Evolutionary conservation across 371 early-diverging fungal genomes (phyloP).

Genomic region (Syncephalastrum racemosum): DNA sequence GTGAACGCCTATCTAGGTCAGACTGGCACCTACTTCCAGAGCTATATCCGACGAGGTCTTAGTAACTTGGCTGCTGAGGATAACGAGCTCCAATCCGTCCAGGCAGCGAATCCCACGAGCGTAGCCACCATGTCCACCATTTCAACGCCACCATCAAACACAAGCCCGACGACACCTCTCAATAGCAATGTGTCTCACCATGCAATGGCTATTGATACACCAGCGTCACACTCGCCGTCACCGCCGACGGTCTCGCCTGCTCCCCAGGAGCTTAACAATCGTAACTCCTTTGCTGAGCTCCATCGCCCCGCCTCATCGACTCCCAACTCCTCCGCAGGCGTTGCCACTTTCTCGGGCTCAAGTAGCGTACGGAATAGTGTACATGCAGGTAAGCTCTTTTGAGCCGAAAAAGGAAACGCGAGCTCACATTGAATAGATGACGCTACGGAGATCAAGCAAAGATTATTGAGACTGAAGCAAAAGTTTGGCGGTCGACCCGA

Average conservation of each 20-base stretch:
- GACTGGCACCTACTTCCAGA: slow-evolving; percentile 74
- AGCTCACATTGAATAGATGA: slow-evolving; percentile 25
- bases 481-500: slow-evolving; percentile 53
- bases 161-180: neutral
- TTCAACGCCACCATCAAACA: neutral
- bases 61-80: slow-evolving; percentile 66
- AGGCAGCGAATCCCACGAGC: neutral
- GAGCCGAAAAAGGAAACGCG: neutral
- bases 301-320: no score
- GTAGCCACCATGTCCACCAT: neutral
- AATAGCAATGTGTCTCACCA: no score
- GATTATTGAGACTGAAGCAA: slow-evolving; percentile 58
- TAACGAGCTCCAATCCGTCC: slow-evolving; percentile 27
- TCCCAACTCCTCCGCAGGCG: no score
- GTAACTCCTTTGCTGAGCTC: neutral
- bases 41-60: slow-evolving; percentile 73
- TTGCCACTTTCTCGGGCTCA: no score
- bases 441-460: slow-evolving; percentile 43
- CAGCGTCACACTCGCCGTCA: no score
- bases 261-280: no score
- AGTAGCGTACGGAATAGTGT: slow-evolving; percentile 12
- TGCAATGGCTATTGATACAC: no score
- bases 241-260: no score
- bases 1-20: slow-evolving; percentile 62
- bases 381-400: slow-evolving; percentile 19